Conservation (phyloP, 73 alveolate genomes). For the Halteria grandinella region DNA sequence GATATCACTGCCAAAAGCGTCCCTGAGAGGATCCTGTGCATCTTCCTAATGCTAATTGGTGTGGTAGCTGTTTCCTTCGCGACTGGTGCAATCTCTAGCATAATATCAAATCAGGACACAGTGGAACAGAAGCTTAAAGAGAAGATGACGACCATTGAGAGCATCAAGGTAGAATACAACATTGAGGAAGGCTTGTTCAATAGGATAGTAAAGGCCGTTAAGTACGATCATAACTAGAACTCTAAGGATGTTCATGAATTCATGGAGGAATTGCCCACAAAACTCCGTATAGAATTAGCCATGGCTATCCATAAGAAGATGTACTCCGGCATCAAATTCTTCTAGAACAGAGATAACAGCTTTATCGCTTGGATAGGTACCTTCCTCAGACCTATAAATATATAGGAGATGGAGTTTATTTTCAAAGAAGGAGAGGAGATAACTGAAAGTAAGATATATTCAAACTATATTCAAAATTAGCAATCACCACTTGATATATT, state of each 20-base stretch:
- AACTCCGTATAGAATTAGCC: slow-evolving; percentile 21
- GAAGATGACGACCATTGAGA: slow-evolving; percentile 7
- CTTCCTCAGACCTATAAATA: slow-evolving; percentile 67
- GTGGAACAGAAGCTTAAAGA: neutral
- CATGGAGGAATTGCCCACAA: slow-evolving; percentile 25
- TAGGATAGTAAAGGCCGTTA: neutral
- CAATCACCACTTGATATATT: no score
- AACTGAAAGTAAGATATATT: no score
- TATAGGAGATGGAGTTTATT: slow-evolving; percentile 68
- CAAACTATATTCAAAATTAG: no score
- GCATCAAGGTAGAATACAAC: slow-evolving; percentile 10
- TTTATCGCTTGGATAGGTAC: slow-evolving; percentile 83
- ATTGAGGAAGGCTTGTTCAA: slow-evolving; percentile 9
- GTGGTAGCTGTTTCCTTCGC: slow-evolving; percentile 88
- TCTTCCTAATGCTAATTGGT: slow-evolving; percentile 89
- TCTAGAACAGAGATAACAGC: slow-evolving; percentile 67
- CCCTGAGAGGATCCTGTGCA: slow-evolving; percentile 46
- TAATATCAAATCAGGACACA: slow-evolving; percentile 76
- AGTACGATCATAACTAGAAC: neutral
- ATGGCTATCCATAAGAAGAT: slow-evolving; percentile 70
- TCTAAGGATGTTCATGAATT: neutral
- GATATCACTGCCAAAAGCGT: slow-evolving; percentile 71
- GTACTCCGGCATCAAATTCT: slow-evolving; percentile 65
- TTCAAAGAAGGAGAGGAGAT: slow-evolving; percentile 80
- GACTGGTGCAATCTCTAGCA: slow-evolving; percentile 82